These are phyloP conservation scores for Aspergillus sp. DNA, from an alignment of 2,329 filamentous ascomycete genomes.

Conservation along the genomic window DNA sequence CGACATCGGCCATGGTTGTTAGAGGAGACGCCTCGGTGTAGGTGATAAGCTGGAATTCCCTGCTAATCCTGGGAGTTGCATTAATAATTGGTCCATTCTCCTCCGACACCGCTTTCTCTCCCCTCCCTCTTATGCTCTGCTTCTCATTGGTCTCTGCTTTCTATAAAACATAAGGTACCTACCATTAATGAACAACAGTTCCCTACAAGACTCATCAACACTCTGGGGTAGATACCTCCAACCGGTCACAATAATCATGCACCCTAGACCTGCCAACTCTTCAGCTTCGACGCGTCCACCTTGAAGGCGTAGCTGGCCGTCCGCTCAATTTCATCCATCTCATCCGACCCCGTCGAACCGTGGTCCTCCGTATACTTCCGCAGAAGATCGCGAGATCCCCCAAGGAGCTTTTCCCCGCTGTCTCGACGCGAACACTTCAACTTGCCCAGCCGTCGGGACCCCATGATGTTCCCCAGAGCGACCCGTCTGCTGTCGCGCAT, in stretches of 20 bases:
- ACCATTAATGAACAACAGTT: no score
- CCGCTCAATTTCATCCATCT: slow-evolving; percentile 30
- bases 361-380: slow-evolving; percentile 21
- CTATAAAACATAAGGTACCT: no score
- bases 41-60: background rate
- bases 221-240: no score
- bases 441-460: slow-evolving; percentile 12
- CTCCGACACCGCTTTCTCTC: slow-evolving; percentile 9
- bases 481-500: slow-evolving; percentile 42
- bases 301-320: slow-evolving; percentile 32
- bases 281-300: slow-evolving; percentile 38
- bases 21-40: background rate
- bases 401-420: no score
- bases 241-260: background rate
- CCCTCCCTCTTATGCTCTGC: slow-evolving; percentile 4
- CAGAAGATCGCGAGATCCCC: no score
- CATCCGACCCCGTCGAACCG: slow-evolving; percentile 23
- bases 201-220: no score
- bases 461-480: slow-evolving; percentile 37
- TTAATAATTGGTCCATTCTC: background rate
- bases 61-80: background rate
- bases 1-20: background rate
- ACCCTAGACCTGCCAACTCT: slow-evolving; percentile 28
- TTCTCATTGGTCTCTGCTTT: slow-evolving; percentile 7
- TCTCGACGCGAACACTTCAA: no score